phyloP scores from a whole-genome alignment of 1,284 basidiomycete genomes.

The Salmacisia buchloeana region DNA sequence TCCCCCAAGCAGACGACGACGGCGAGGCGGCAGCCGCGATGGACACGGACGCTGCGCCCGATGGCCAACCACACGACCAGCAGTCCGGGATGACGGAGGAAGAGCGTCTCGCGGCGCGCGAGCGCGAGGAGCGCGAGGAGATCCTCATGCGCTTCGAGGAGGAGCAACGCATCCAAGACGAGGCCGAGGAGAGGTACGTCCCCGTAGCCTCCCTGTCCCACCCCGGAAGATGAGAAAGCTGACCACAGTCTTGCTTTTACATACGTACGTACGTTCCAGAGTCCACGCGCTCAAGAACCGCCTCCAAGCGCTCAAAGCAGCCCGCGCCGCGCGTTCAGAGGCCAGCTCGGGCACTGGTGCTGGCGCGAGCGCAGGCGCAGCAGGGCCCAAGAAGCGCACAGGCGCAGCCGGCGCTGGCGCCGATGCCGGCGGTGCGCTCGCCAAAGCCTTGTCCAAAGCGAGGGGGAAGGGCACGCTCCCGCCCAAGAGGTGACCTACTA shows the following conservation, averaged over 20 bases:
- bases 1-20: background rate
- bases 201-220: background rate
- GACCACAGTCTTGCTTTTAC: no score
- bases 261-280: conserved; percentile 7
- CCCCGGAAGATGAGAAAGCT: background rate
- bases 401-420: background rate
- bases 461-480: no score
- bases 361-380: background rate
- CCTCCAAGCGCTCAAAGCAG: conserved; percentile 25
- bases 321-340: conserved; percentile 21
- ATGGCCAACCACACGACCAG: conserved; percentile 13
- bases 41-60: conserved; percentile 7
- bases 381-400: background rate
- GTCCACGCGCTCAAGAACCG: conserved; percentile 26
- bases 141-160: conserved; percentile 34
- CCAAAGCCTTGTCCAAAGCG: background rate
- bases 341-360: background rate
- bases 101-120: conserved; percentile 21
- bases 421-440: no score
- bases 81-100: conserved; percentile 23
- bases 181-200: conserved; percentile 36
- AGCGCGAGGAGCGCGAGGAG: conserved; percentile 36
- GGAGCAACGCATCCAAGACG: conserved; percentile 37
- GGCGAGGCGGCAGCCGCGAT: background rate
- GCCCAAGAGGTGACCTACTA: no score